Percentiles rank a stretch among this genome's conserved stretches.
Evolutionary conservation across 1,284 basidiomycete species (phyloP).

Genomic region (Fomitiporia mediterranea): DNA sequence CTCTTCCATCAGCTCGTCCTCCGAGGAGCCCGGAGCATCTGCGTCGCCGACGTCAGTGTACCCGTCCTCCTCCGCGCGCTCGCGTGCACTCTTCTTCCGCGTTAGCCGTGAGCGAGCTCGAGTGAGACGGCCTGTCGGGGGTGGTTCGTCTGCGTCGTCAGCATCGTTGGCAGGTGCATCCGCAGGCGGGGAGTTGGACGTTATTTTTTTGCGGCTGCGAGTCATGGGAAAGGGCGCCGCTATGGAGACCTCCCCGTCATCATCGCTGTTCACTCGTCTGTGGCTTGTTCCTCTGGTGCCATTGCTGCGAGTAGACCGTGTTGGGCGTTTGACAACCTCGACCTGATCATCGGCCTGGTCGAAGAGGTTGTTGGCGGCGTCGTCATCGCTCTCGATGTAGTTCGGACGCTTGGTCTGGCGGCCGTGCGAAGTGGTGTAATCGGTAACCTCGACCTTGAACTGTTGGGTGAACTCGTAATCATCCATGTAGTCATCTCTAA

Average conservation of each 20-base stretch:
- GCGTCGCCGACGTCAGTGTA: conserved; percentile 17
- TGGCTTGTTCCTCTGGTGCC: conserved; percentile 6
- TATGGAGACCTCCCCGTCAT: conserved; percentile 18
- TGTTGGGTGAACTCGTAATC: conserved; percentile 37
- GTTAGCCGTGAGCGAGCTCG: conserved; percentile 1
- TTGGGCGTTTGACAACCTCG: conserved; percentile 22
- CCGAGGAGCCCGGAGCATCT: conserved; percentile 22
- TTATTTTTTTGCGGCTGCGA: conserved; percentile 16
- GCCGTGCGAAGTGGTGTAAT: conserved; percentile 23
- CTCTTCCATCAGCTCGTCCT: conserved; percentile 22
- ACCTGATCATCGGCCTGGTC: conserved; percentile 26
- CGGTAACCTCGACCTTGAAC: conserved; percentile 27
- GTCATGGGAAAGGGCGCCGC: conserved; percentile 1
- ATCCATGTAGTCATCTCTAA: conserved; percentile 39
- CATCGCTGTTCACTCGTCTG: conserved; percentile 18
- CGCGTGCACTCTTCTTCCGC: conserved; percentile 14
- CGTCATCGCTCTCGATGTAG: conserved; percentile 18
- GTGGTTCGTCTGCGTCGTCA: conserved; percentile 6
- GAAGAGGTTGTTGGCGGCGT: conserved; percentile 14
- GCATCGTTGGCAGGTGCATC: neutral
- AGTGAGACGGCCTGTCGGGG: conserved; percentile 3
- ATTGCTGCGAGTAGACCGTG: conserved; percentile 10
- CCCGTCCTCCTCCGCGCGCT: conserved; percentile 27
- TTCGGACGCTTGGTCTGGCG: conserved; percentile 9
- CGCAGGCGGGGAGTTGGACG: neutral